These are phyloP conservation scores for Aspergillus sp. DNA, from an alignment of 2,329 filamentous ascomycete genomes.

Conservation along the genomic window DNA sequence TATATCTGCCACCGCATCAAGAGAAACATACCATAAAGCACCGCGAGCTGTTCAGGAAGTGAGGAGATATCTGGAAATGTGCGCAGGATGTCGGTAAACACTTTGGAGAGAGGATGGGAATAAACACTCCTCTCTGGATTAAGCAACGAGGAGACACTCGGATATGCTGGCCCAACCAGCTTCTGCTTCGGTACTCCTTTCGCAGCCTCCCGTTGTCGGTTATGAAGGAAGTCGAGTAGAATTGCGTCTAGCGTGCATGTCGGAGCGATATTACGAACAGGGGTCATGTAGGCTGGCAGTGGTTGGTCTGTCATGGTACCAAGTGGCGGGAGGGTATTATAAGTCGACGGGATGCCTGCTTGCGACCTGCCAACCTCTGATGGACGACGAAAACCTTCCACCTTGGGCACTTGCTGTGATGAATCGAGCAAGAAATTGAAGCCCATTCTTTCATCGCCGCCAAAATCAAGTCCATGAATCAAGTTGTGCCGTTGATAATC, in stretches of 20 bases:
- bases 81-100: slow-evolving; percentile 80
- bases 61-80: slow-evolving; percentile 78
- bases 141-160: slow-evolving; percentile 74
- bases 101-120: slow-evolving; percentile 75
- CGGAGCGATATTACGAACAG: slow-evolving; percentile 62
- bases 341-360: slow-evolving; percentile 20
- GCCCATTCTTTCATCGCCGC: slow-evolving; percentile 63
- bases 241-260: slow-evolving; percentile 77
- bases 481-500: slow-evolving; percentile 44
- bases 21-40: slow-evolving; percentile 83
- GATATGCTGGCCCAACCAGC: slow-evolving; percentile 74
- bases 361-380: slow-evolving; percentile 27
- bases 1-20: slow-evolving; percentile 82
- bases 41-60: slow-evolving; percentile 79
- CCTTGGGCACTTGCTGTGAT: slow-evolving; percentile 55
- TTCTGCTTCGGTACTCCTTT: slow-evolving; percentile 65
- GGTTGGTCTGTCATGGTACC: slow-evolving; percentile 24
- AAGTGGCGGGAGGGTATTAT: slow-evolving; percentile 25
- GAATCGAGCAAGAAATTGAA: slow-evolving; percentile 71
- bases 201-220: slow-evolving; percentile 64
- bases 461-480: slow-evolving; percentile 59
- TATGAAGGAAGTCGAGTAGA: slow-evolving; percentile 75
- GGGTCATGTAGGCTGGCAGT: slow-evolving; percentile 37
- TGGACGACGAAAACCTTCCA: slow-evolving; percentile 45
- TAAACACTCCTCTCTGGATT: slow-evolving; percentile 64